Base-by-base conservation (phyloP, 2,329 filamentous ascomycete genomes). In the Aureobasidium mangrovei region DNA sequence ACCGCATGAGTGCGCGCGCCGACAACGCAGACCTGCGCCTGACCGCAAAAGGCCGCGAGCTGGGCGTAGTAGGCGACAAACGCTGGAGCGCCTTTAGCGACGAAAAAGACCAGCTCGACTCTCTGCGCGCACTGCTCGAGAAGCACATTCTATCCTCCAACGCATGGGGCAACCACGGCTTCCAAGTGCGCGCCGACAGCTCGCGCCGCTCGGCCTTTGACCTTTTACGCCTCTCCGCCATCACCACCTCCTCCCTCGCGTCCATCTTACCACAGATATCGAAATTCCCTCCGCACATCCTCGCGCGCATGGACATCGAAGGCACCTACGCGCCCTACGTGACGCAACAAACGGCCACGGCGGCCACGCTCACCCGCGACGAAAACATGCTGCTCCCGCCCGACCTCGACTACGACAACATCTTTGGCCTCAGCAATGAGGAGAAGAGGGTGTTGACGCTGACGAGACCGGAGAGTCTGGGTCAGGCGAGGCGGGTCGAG, bases 1-100 rank as follows among this genome's bases (percentile, higher is more conserved):
- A 94, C 70, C 87, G 93, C 58, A 91, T 98, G 79, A 88, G 85
- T 41, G 83, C 89, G 2, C 85, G 93, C 58, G 85, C 93, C 43
- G 93, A 98, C 73, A 98, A 98, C 66, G 93, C 93, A 35, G 93
- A 98, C 70, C 70, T 85, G 4, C 84, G 93, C 2, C 81, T 98
- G 31, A 97, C 93, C 0, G 76, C 79, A 31, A 84, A 85, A 67
- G 93, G 89, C 7, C 83, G 85, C 55, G 73, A 77, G 10, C 87
- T 84, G 62, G 91, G 91, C 47, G 80, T 93, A 18, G 83, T 98
- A 2, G 76, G 82, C n/a, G 84, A 94, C 63, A 70, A 71, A 57
- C 85, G 93, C 45, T 98, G 93, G 93, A 64, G 68, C 2, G 74
- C 74, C 18, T 95, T 87, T 72, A 71, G 70, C 7, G 78, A 84